Conservation (phyloP, 108 stramenopile species). For the Skeletonema marinoi region DNA sequence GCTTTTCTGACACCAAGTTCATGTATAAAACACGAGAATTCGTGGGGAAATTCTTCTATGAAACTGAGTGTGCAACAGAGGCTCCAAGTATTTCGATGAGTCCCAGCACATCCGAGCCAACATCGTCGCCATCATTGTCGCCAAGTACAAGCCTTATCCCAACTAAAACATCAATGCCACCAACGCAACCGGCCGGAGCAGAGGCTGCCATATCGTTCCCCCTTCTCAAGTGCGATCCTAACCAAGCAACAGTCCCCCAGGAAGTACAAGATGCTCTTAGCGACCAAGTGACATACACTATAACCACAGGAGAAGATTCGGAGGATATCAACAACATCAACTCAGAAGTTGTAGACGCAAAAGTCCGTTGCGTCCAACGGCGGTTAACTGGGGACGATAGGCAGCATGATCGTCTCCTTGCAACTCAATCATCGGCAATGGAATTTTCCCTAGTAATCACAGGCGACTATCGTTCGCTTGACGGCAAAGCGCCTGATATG, state of each 20-base stretch:
- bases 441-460: conserved; percentile 33
- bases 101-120: conserved; percentile 8
- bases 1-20: neutral
- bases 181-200: neutral
- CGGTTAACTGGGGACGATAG: neutral
- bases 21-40: conserved; percentile 12
- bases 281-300: neutral
- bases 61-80: conserved; percentile 14
- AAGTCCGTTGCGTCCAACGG: conserved; percentile 3
- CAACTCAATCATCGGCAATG: conserved; percentile 20
- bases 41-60: conserved; percentile 16
- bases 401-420: conserved; percentile 11
- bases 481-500: conserved; percentile 9
- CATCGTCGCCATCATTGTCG: neutral
- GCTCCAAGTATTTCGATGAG: conserved; percentile 7
- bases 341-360: neutral
- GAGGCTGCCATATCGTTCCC: neutral
- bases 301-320: neutral
- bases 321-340: neutral
- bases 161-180: neutral
- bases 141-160: neutral
- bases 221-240: neutral
- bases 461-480: conserved; percentile 18
- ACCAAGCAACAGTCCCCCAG: neutral
- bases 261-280: neutral